Base-by-base conservation (phyloP, 345 rosid genomes). In the Populus ilicifolia region DNA sequence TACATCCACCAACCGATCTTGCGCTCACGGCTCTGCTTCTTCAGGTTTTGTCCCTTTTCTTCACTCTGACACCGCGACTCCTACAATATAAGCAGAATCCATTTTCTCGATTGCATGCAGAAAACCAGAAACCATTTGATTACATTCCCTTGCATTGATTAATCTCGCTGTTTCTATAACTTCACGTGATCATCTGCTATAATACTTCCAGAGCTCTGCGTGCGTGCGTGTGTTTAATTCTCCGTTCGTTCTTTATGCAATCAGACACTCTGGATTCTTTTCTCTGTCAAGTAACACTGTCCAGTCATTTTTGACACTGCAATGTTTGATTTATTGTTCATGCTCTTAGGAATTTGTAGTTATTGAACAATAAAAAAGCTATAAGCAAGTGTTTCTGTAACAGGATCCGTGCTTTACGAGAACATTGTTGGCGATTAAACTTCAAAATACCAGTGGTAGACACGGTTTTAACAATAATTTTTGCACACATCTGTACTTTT, bases 1-100 rank as follows among this genome's bases (percentile, higher is more conserved):
- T 10, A 83, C 92, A 67, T 85, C 91, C 71, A 20, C 77, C 82
- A 52, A 82, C 70, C 84, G 89, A 59, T 59, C 63, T 30, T 91
- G 91, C 71, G 10, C 86, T 48, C 87, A 83, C 66, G 83, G 71
- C 72, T 82, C 94, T 66, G 82, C 86, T 72, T 79, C 90, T 75
- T 56, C 92, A 83, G 94, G 94, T 90, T 82, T 72, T 41, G 62
- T 33, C 25, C 64, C 72, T 50, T 65, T 69, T 20, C 67, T 59
- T 71, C 41, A 38, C 69, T 70, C 54, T 66, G 56, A 10, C 14
- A 52, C 20, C 11, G 9, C 6, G 25, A 10, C 6, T 13, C 65
- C 29, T 62, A 2, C 16, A 13, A 44, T 44, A 44, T 3, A 44
- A 44, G 17, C 50, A 44, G 50, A 44, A 44, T 44, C 50, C 50